Conservation (phyloP, 805 yeast species). For the Pichia thaimueangensis region DNA sequence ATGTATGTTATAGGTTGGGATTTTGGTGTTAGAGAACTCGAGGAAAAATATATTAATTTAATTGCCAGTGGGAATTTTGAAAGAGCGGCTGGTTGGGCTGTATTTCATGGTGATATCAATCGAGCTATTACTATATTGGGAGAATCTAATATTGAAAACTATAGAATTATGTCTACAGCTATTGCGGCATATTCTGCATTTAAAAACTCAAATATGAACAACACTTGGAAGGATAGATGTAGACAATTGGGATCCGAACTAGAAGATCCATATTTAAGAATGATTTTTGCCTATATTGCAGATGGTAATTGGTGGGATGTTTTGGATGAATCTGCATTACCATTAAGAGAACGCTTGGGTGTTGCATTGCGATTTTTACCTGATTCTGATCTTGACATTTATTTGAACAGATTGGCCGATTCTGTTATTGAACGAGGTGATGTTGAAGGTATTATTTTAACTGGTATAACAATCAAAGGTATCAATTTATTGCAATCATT, state of each 20-base stretch:
- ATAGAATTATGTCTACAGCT: conserved; percentile 83
- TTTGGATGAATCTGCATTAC: conserved; percentile 80
- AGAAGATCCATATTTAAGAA: conserved; percentile 83
- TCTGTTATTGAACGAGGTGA: conserved; percentile 75
- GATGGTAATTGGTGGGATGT: conserved; percentile 97
- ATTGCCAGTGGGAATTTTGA: conserved; percentile 58
- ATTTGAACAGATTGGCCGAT: conserved; percentile 62
- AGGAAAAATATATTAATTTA: conserved; percentile 54
- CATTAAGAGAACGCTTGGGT: conserved; percentile 82
- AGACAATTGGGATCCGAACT: conserved; percentile 81
- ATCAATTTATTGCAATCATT: conserved; percentile 77
- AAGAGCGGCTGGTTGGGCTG: conserved; percentile 97
- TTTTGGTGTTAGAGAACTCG: conserved; percentile 67
- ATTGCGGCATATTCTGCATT: conserved; percentile 83
- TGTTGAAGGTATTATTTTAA: conserved; percentile 80
- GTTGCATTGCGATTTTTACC: conserved; percentile 83
- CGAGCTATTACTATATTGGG: conserved; percentile 76
- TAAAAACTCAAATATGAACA: conserved; percentile 50
- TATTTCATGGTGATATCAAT: conserved; percentile 82
- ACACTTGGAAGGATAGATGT: conserved; percentile 91
- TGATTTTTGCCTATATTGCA: conserved; percentile 87
- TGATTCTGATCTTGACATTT: conserved; percentile 69
- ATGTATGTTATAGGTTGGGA: conserved; percentile 89
- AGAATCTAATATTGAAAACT: conserved; percentile 61
- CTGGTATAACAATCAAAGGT: conserved; percentile 88